Evolutionary conservation across 108 stramenopile species (phyloP).

Genomic region (Licmophora abbreviata): DNA sequence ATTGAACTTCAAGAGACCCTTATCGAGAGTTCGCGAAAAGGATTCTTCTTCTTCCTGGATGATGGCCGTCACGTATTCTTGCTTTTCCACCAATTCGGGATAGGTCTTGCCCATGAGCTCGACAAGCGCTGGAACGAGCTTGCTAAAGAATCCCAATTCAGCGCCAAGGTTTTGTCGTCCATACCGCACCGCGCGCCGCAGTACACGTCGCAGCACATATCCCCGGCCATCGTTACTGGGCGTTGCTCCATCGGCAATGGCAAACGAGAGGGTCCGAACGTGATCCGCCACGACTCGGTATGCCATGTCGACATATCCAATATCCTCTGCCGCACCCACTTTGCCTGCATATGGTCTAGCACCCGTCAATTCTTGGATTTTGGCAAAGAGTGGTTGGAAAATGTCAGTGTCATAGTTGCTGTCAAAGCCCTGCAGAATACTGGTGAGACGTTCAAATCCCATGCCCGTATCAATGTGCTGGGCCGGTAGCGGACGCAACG

Average conservation of each 20-base stretch:
- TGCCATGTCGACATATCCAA: conserved; percentile 92
- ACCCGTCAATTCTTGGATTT: conserved; percentile 80
- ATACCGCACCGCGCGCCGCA: conserved; percentile 96
- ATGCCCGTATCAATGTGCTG: conserved; percentile 99
- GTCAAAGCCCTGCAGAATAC: conserved; percentile 89
- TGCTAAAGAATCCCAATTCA: conserved; percentile 92
- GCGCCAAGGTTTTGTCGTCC: conserved; percentile 92
- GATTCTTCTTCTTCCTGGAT: conserved; percentile 93
- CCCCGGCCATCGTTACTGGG: conserved; percentile 98
- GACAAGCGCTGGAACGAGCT: conserved; percentile 82
- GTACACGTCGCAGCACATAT: conserved; percentile 92
- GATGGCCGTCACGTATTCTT: conserved; percentile 71
- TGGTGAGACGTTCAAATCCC: conserved; percentile 97
- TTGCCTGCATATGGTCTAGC: conserved; percentile 86
- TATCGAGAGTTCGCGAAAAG: conserved; percentile 93
- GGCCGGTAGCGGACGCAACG: conserved; percentile 76
- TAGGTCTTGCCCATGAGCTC: conserved; percentile 86
- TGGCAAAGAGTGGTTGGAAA: conserved; percentile 93
- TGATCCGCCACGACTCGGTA: conserved; percentile 99
- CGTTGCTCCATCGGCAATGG: conserved; percentile 97
- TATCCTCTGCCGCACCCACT: conserved; percentile 83
- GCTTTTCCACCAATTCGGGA: conserved; percentile 85
- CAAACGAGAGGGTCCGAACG: conserved; percentile 92
- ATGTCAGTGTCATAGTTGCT: conserved; percentile 99
- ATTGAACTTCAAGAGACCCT: conserved; percentile 90